Base-by-base conservation (phyloP, 257 asterid species). In the Cinchona pubescens region DNA sequence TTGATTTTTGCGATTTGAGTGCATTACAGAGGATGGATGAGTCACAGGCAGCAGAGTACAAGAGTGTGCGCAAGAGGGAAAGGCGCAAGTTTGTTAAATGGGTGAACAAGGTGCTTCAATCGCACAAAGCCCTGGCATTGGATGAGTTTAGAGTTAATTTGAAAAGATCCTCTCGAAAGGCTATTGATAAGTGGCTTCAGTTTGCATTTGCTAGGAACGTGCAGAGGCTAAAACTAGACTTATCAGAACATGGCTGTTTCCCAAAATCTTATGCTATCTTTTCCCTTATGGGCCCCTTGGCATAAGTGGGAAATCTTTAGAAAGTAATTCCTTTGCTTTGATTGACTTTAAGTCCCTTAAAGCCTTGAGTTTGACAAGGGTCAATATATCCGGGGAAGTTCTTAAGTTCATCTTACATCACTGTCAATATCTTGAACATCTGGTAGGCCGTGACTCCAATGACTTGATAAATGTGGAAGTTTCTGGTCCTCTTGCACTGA, bases 351-450 rank as follows among this genome's bases (percentile, higher is more conserved):
- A 80, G 75, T 76, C 71, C 72, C 85, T 86, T n/a, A 74, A 74
- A 62, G 76, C 76, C 37, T 76, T 86, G 56, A 69, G 67, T 1
- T 67, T 88, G 77, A 86, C 66, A 69, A 80, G 80, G 35, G 87
- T 86, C 75, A 78, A 80, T 67, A 81, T 88, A 68, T 70, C 69
- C 8, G 88, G 78, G 16, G 79, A 83, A 55, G 80, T 79, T 12
- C 43, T 88, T 67, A 68, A 72, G 56, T 66, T 45, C 64, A 70
- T 88, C n/a, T 38, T 88, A 25, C 72, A 75, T 18, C 62, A 61
- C 51, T 86, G 86, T 71, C 84, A 75, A 1, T 83, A 71, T 43
- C 79, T 88, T 45, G 80, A 82, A 15, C 43, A 21, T 63, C 56
- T 88, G 66, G 55, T 80, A 3, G 75, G 86, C 34, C 86, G 82